phyloP scores from a whole-genome alignment of 2,329 filamentous ascomycete genomes.

The Aspergillus niger region DNA sequence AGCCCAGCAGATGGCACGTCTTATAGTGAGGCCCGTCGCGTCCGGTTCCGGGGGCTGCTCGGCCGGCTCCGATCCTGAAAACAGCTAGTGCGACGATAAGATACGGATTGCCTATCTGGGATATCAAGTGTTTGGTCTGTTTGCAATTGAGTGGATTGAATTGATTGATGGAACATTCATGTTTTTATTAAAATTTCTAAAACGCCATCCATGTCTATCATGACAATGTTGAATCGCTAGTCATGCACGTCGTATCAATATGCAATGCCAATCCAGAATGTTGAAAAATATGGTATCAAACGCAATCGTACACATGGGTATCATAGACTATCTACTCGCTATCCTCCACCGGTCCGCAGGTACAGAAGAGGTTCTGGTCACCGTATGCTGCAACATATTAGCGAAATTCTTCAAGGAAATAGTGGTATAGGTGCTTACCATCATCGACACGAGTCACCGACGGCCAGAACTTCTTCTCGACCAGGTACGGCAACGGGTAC shows the following conservation, averaged over 20 bases:
- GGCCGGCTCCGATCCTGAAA: slow-evolving; percentile 30
- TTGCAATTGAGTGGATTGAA: not conserved
- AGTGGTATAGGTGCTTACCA: slow-evolving; percentile 59
- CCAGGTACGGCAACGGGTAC: slow-evolving; percentile 78
- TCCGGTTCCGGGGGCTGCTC: slow-evolving; percentile 20
- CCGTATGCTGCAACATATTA: slow-evolving; percentile 67
- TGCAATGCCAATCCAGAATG: slow-evolving; percentile 15
- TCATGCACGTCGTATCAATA: slow-evolving; percentile 8
- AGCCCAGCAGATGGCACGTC: not conserved
- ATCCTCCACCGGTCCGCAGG: slow-evolving; percentile 79
- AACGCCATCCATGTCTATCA: slow-evolving; percentile 23
- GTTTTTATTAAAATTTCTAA: no score
- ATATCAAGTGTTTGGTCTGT: not conserved
- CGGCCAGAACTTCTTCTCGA: slow-evolving; percentile 98
- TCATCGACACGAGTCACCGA: slow-evolving; percentile 84
- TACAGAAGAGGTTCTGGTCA: slow-evolving; percentile 92
- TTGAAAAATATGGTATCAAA: slow-evolving; percentile 20
- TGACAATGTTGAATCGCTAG: slow-evolving; percentile 35
- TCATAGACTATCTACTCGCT: slow-evolving; percentile 37
- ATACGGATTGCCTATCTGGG: not conserved
- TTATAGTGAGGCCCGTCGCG: slow-evolving; percentile 2
- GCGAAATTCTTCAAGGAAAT: slow-evolving; percentile 12
- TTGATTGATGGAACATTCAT: no score
- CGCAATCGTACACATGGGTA: slow-evolving; percentile 8
- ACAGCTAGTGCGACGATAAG: slow-evolving; percentile 10